Base-by-base conservation (phyloP, 805 yeast species). In the Sungouiella thailandica region DNA sequence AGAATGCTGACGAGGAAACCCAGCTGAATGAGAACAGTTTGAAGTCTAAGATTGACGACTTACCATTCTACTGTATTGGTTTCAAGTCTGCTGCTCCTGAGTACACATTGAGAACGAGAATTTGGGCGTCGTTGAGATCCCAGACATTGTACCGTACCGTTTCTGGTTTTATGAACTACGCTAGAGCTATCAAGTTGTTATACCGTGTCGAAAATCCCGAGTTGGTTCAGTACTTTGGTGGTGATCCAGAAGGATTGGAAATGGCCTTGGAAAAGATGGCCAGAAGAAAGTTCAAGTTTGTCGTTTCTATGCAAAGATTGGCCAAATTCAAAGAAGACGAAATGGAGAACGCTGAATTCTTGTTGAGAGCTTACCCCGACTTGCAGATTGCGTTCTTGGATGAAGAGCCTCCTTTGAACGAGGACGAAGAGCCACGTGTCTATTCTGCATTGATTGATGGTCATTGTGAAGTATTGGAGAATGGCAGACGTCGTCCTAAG, bases 161-260 rank as follows among this genome's bases (percentile, higher is more conserved):
- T 24, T 59, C 70, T 22, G 72, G 72, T 27, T 67, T 67, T 47
- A 65, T 66, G 71, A 66, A 67, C 43, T 65, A 67, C 40, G 68
- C 71, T 8, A 57, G 70, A 51, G 72, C 72, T 12, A 65, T 66
- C 36, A 66, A 67, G 44, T 57, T 66, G 43, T 57, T 66, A 34
- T 65, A 29, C 50, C 72, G 71, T 40, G 74, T 72, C 23, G 77
- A 75, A 50, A 64, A 63, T 53, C 64, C 66, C 23, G 62, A 62
- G 60, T 80, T 87, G 59, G 95, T 89, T 41, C 97, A 93, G 72
- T 87, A 89, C 88, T 90, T 89, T 58, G 97, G 97, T 50, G 97
- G 97, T 51, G 94, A 90, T 60, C 95, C 97, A 40, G 97, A 90
- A 68, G 94, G 95, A 52, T 74, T 79, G 46, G 97, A 93, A 70